Conservation (phyloP, 768 basidiomycete species). For the Fistulinella prunicolor region DNA sequence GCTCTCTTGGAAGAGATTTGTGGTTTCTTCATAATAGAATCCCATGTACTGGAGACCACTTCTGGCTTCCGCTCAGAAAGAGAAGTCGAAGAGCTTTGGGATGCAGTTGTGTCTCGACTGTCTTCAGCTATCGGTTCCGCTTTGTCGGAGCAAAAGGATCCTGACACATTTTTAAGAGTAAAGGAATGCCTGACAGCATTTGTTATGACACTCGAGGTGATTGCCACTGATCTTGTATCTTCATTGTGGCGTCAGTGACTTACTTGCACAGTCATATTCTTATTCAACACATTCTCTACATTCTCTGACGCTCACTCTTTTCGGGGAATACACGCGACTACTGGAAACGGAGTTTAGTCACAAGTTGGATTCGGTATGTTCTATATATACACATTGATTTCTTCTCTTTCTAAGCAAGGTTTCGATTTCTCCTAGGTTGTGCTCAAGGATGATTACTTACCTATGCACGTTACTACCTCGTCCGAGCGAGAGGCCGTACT, state of each 20-base stretch:
- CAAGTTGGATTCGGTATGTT: conserved; percentile 74
- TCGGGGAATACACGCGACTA: conserved; percentile 84
- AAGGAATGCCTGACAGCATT: conserved; percentile 86
- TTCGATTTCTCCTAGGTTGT: conserved; percentile 56
- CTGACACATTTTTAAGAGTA: conserved; percentile 74
- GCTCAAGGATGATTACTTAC: conserved; percentile 80
- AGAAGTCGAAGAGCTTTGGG: conserved; percentile 96
- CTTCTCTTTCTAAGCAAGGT: background rate
- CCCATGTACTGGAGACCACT: conserved; percentile 85
- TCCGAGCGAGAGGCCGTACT: conserved; percentile 71
- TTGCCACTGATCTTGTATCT: conserved; percentile 9
- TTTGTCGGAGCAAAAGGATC: conserved; percentile 69
- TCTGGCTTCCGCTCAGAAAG: conserved; percentile 84
- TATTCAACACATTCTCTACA: conserved; percentile 85
- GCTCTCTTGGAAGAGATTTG: conserved; percentile 90
- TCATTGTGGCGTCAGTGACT: conserved; percentile 2
- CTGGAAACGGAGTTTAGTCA: conserved; percentile 77
- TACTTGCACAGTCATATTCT: conserved; percentile 63
- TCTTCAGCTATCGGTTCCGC: conserved; percentile 71
- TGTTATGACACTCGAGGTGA: conserved; percentile 89
- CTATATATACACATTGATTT: background rate
- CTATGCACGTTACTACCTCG: conserved; percentile 68
- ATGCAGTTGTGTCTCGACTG: conserved; percentile 72
- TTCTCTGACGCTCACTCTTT: conserved; percentile 79
- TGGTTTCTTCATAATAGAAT: conserved; percentile 97